Evolutionary conservation across 805 yeast genomes (phyloP).

Genomic region (Tetrapisispora taiwanensis): DNA sequence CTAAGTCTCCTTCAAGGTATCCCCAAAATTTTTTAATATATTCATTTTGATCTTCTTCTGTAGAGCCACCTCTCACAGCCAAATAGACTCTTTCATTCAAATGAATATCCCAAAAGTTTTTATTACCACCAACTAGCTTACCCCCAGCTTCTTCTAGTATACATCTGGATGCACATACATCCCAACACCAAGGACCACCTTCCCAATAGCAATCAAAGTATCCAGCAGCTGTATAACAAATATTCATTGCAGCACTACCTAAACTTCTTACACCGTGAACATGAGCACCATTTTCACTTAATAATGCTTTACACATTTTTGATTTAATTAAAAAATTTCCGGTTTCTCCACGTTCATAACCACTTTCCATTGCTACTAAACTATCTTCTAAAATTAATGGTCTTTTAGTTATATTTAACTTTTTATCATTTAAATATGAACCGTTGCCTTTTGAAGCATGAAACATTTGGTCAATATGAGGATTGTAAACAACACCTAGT

Average conservation of each 20-base stretch:
- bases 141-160: slow-evolving; percentile 54
- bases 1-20: slow-evolving; percentile 37
- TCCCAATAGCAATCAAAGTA: slow-evolving; percentile 56
- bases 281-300: slow-evolving; percentile 42
- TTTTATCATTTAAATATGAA: slow-evolving; percentile 39
- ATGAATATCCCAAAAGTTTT: slow-evolving; percentile 38
- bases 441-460: slow-evolving; percentile 49
- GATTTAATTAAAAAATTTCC: slow-evolving; percentile 45
- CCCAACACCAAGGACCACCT: slow-evolving; percentile 64
- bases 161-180: slow-evolving; percentile 61
- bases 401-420: slow-evolving; percentile 26
- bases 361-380: slow-evolving; percentile 50
- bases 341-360: slow-evolving; percentile 49
- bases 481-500: slow-evolving; percentile 61
- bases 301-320: slow-evolving; percentile 37
- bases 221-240: slow-evolving; percentile 50
- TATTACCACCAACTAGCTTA: slow-evolving; percentile 42
- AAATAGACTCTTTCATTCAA: slow-evolving; percentile 45
- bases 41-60: slow-evolving; percentile 32
- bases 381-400: slow-evolving; percentile 41
- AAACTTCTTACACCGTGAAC: slow-evolving; percentile 52
- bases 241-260: slow-evolving; percentile 58
- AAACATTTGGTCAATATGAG: slow-evolving; percentile 43
- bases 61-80: slow-evolving; percentile 45
- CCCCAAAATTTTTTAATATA: slow-evolving; percentile 43